phyloP scores from a whole-genome alignment of 305 asterid species.

The Solanum hybrid region DNA sequence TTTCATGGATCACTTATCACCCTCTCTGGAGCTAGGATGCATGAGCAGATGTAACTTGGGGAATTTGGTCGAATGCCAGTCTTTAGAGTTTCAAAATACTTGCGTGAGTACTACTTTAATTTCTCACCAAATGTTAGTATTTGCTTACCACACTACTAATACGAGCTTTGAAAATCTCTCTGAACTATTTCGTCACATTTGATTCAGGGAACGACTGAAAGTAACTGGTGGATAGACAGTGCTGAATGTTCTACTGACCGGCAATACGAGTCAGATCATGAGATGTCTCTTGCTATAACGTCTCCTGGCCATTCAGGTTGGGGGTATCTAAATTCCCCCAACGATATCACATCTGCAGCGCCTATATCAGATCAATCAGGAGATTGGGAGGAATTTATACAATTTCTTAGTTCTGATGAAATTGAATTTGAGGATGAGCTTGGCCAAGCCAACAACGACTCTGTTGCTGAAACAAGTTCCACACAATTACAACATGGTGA shows the following conservation, averaged over 20 bases:
- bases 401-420: neutral
- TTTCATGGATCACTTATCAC: neutral
- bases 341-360: neutral
- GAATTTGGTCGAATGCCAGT: neutral
- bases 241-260: slow-evolving; percentile 42
- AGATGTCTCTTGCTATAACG: neutral
- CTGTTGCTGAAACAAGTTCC: neutral
- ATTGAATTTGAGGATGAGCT: neutral
- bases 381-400: neutral
- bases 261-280: neutral
- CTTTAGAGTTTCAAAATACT: neutral
- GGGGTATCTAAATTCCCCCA: neutral
- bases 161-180: neutral
- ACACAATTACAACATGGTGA: neutral
- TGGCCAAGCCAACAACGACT: neutral
- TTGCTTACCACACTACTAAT: neutral
- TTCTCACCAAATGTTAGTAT: neutral
- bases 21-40: neutral
- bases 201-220: neutral
- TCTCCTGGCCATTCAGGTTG: neutral
- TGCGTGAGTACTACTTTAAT: neutral
- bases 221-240: neutral
- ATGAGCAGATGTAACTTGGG: neutral
- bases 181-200: neutral
- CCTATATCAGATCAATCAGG: neutral